Conservation (phyloP, 306 rosid genomes). For the Senna tora region DNA sequence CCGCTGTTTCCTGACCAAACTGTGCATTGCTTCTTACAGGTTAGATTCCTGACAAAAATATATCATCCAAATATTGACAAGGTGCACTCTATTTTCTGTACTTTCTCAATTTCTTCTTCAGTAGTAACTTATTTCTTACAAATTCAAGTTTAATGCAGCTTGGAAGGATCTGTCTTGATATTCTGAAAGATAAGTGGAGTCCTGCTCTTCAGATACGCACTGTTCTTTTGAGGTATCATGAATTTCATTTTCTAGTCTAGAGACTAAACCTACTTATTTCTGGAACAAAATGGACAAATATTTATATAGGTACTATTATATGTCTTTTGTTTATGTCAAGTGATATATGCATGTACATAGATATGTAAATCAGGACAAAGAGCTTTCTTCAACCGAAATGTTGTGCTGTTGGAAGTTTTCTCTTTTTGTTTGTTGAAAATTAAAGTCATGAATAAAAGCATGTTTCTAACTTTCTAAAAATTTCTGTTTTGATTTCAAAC, state of each 20-base stretch:
- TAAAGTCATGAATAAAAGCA: background rate
- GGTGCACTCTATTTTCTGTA: slow-evolving; percentile 47
- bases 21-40: slow-evolving; percentile 55
- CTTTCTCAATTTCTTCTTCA: slow-evolving; percentile 15
- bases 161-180: slow-evolving; percentile 87
- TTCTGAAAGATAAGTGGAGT: slow-evolving; percentile 88
- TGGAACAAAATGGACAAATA: background rate
- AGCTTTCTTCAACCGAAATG: background rate
- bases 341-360: background rate
- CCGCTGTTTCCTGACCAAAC: background rate
- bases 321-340: background rate
- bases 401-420: background rate
- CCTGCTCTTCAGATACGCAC: slow-evolving; percentile 95
- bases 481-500: background rate
- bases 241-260: background rate
- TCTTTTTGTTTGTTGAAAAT: background rate
- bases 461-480: background rate
- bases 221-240: slow-evolving; percentile 78
- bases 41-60: slow-evolving; percentile 89
- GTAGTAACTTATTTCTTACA: slow-evolving; percentile 27
- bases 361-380: background rate
- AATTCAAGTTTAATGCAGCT: slow-evolving; percentile 51
- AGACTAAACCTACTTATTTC: slow-evolving; percentile 18
- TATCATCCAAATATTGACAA: slow-evolving; percentile 96
- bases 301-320: background rate